phyloP scores from a whole-genome alignment of 176 grass and related monocot species.

The Sorghum bicolor region Sorghum_bicolor_NCBIv3 NC_012874.2:68464001-68464500 shows the following conservation, averaged over 20 bases:
- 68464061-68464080: background rate
- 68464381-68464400: conserved; percentile 59
- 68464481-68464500: conserved; percentile 81
- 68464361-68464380: conserved; percentile 89
- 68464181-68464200: background rate
- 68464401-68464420: conserved; percentile 4
- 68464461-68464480: conserved; percentile 98
- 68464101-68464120: background rate
- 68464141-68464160: background rate
- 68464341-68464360: conserved; percentile 81
- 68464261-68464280: background rate
- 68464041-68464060: background rate
- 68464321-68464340: conserved; percentile 88
- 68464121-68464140: background rate
- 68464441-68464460: conserved; percentile 31
- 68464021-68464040: background rate
- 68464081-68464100: conserved; percentile 7
- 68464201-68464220: background rate
- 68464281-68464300: background rate
- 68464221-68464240: background rate
- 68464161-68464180: background rate
- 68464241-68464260: background rate
- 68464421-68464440: background rate
- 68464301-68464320: conserved; percentile 15
- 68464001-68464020: background rate